Percentiles rank a stretch among this genome's conserved stretches.
Evolutionary conservation across 1,284 basidiomycete species (phyloP).

Genomic region (Cutaneotrichosporon dermatis): DNA sequence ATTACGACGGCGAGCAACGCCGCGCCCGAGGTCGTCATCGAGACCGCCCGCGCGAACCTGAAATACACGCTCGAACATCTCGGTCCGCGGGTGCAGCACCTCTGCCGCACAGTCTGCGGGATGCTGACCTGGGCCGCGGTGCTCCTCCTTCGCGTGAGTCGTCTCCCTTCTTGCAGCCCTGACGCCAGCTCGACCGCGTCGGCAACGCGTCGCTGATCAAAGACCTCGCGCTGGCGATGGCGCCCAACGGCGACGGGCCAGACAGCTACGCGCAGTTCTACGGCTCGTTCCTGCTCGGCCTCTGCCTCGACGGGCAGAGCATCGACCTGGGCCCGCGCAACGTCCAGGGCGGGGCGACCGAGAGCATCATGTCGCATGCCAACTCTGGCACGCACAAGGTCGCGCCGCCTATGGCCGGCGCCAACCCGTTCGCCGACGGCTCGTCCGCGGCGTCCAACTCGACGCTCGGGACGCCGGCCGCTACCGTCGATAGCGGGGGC

Average conservation of each 20-base stretch:
- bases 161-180: background rate
- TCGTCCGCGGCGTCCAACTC: background rate
- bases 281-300: conserved; percentile 7
- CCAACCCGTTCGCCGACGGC: no score
- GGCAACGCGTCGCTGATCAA: background rate
- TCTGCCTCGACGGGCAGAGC: background rate
- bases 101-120: conserved; percentile 5
- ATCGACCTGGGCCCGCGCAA: background rate
- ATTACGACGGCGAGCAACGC: conserved; percentile 3
- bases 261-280: conserved; percentile 9
- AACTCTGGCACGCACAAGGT: no score
- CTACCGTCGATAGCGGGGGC: no score
- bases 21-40: background rate
- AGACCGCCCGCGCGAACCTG: background rate
- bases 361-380: no score
- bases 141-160: conserved; percentile 1
- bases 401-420: no score
- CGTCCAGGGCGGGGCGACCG: no score
- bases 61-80: background rate
- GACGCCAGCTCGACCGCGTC: conserved; percentile 5
- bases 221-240: conserved; percentile 4
- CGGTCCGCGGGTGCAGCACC: conserved; percentile 1
- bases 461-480: no score
- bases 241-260: conserved; percentile 1
- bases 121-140: conserved; percentile 10